Conservation (phyloP, 176 grass and related monocot species). For the Avena eriantha region DNA sequence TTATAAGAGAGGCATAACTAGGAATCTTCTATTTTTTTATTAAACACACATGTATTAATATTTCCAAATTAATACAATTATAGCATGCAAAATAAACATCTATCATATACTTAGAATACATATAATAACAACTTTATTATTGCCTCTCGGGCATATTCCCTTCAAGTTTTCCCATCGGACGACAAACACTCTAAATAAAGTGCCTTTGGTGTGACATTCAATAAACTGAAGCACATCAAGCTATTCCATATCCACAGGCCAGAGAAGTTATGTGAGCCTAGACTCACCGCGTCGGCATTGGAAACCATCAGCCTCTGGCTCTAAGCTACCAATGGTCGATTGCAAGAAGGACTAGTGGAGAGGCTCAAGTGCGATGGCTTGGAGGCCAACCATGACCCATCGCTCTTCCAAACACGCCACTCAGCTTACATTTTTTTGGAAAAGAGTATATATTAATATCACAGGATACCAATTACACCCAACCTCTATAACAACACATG, state of each 20-base stretch:
- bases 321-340: not conserved
- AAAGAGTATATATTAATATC: too few relatives aligned
- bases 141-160: too few relatives aligned
- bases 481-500: too few relatives aligned
- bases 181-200: not conserved
- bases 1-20: too few relatives aligned
- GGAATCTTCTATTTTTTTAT: too few relatives aligned
- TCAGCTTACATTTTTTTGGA: too few relatives aligned
- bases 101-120: too few relatives aligned
- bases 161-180: not conserved
- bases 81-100: too few relatives aligned
- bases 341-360: slow-evolving; percentile 30
- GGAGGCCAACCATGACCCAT: not conserved
- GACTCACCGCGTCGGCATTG: not conserved
- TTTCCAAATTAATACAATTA: too few relatives aligned
- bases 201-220: not conserved
- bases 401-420: not conserved
- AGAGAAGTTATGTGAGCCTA: not conserved
- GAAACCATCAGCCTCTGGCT: not conserved
- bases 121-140: too few relatives aligned
- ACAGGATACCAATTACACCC: too few relatives aligned
- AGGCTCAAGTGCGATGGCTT: not conserved
- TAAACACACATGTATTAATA: too few relatives aligned
- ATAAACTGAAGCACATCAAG: not conserved
- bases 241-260: not conserved